Conservation (phyloP, 2,329 filamentous ascomycete species). For the Sporothrix dimorphospora region DNA sequence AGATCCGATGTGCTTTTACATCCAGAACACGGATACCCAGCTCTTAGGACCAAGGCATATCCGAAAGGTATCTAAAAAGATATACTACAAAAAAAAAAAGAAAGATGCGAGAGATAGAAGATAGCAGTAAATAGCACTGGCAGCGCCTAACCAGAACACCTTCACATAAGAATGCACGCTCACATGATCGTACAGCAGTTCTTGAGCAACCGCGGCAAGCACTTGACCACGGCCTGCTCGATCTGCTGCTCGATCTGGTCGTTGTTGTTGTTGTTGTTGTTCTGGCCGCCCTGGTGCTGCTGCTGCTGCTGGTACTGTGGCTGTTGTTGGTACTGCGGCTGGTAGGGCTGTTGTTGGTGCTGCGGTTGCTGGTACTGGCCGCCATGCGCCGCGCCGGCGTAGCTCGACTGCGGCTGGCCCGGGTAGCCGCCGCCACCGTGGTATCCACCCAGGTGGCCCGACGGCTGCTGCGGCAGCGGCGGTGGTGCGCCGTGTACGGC, state of each 20-base stretch:
- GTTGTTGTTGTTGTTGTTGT: conserved; percentile 44
- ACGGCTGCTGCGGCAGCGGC: conserved; percentile 53
- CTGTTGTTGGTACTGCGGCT: conserved; percentile 45
- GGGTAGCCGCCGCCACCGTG: conserved; percentile 49
- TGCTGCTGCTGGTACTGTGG: conserved; percentile 48
- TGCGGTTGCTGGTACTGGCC: conserved; percentile 47
- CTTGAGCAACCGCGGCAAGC: conserved; percentile 63
- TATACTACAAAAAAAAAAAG: not conserved
- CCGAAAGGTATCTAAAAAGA: not conserved
- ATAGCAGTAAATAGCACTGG: not conserved
- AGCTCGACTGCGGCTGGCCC: conserved; percentile 37
- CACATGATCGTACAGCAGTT: conserved; percentile 77
- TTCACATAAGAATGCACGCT: conserved; percentile 30
- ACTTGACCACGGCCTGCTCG: conserved; percentile 49
- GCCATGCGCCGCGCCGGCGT: conserved; percentile 40
- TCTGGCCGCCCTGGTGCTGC: conserved; percentile 43
- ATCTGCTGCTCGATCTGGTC: conserved; percentile 63
- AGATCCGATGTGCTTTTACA: not conserved
- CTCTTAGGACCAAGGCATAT: no score
- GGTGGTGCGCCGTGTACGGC: conserved; percentile 52
- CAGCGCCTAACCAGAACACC: not conserved
- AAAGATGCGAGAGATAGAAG: not conserved
- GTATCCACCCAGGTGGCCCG: conserved; percentile 43
- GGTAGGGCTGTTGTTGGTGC: conserved; percentile 45
- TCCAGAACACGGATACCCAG: not conserved